Conservation (phyloP, 2,329 filamentous ascomycete genomes). For the Neospermospora avenae region DNA sequence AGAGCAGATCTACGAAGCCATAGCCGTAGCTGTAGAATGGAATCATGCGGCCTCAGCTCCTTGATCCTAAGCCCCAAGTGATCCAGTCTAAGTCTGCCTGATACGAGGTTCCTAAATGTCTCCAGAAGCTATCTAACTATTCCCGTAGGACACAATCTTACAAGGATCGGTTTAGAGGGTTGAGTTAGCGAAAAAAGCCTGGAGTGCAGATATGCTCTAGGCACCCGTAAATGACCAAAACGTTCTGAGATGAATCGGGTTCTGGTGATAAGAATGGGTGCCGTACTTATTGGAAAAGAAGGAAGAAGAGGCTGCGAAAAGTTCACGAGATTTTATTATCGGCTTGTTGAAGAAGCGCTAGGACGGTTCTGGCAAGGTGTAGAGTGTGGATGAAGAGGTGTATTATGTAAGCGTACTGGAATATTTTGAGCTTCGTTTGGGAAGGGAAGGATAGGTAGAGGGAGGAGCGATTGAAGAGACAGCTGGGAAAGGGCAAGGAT, state of each 20-base stretch:
- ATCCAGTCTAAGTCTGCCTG: neutral
- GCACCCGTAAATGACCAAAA: slow-evolving; percentile 92
- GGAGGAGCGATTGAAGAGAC: neutral
- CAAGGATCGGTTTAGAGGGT: slow-evolving; percentile 53
- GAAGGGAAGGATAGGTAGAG: neutral
- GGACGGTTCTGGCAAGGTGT: slow-evolving; percentile 10
- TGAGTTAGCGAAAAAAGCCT: slow-evolving; percentile 99
- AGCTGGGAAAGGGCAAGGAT: neutral
- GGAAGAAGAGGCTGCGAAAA: slow-evolving; percentile 25
- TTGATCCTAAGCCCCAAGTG: neutral
- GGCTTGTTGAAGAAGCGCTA: neutral
- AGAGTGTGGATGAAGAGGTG: neutral
- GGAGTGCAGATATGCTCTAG: slow-evolving; percentile 67
- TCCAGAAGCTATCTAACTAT: slow-evolving; percentile 97
- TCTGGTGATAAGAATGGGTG: slow-evolving; percentile 94
- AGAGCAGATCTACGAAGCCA: too few relatives aligned
- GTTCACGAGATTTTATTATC: slow-evolving; percentile 1
- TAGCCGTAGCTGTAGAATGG: neutral
- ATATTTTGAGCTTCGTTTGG: slow-evolving; percentile 1
- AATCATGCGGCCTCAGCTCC: neutral
- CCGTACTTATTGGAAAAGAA: slow-evolving; percentile 50
- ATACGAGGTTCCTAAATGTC: slow-evolving; percentile 51
- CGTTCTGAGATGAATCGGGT: slow-evolving; percentile 66
- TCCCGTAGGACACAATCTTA: slow-evolving; percentile 53
- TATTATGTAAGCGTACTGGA: slow-evolving; percentile 16